Evolutionary conservation across 306 rosid genomes (phyloP).

Genomic region (Vigna nakashimae): DNA sequence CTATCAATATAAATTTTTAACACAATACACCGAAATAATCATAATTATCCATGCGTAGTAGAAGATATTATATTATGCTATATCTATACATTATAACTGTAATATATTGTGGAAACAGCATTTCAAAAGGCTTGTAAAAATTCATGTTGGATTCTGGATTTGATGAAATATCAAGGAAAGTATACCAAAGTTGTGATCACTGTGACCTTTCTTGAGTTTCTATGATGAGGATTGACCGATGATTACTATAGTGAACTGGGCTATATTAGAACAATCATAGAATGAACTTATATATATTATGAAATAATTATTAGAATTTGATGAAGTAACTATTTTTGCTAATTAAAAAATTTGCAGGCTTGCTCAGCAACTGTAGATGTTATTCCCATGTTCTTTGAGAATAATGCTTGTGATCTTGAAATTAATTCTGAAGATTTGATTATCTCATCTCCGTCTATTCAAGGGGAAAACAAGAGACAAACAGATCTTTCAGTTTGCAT

Average conservation of each 20-base stretch:
- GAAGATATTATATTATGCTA: not conserved
- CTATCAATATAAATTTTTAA: not conserved
- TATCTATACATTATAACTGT: not conserved
- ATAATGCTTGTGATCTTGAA: slow-evolving; percentile 53
- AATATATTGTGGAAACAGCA: slow-evolving; percentile 1
- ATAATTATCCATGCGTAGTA: not conserved
- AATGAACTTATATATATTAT: slow-evolving; percentile 15
- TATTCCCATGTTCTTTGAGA: slow-evolving; percentile 69
- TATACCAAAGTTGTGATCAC: not conserved
- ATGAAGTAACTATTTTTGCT: slow-evolving; percentile 16
- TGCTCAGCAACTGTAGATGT: slow-evolving; percentile 73
- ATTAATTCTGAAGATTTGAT: slow-evolving; percentile 63
- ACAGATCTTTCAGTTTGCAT: slow-evolving; percentile 57
- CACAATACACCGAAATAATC: not conserved
- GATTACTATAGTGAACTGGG: slow-evolving; percentile 1
- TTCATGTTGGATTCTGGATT: slow-evolving; percentile 7
- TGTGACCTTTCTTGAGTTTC: not conserved
- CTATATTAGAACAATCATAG: slow-evolving; percentile 20
- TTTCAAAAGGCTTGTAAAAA: not conserved
- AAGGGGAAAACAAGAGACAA: slow-evolving; percentile 55
- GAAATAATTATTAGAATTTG: slow-evolving; percentile 12
- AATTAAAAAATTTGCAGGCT: slow-evolving; percentile 57
- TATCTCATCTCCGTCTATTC: slow-evolving; percentile 48
- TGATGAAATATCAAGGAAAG: slow-evolving; percentile 17
- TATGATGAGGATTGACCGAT: slow-evolving; percentile 25